Evolutionary conservation across 75 land plant species (phyloP), one percentile per base, ranked within the genome.

Genomic region (Gnetum montanum): DNA sequence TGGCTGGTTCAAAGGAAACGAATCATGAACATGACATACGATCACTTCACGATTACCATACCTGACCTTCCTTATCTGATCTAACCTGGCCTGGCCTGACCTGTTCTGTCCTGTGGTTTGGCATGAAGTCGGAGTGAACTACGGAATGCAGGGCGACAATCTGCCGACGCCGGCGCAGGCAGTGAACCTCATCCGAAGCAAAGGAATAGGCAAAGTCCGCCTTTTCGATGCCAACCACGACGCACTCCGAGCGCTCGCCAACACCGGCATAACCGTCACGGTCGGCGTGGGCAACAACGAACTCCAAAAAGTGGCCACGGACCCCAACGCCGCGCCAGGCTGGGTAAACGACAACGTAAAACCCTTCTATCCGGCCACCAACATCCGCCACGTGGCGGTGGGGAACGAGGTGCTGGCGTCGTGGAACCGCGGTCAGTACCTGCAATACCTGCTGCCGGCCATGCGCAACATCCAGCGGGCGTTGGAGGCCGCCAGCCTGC

Each of bases 401-500:
- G 54, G 54, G 8, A 51, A 51, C 12, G 35, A 31, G 0, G 23
- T 51, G 0, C 8, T 49, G 28, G 0, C 6, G 4, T 18, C 4
- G 3, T 0, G 3, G 2, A 40, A 8, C 6, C 3, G 8, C 5
- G 4, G 8, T 19, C 33, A n/a, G 29, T 13, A 49, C 16, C 46
- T 69, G 8, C 34, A 37, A 0, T 46, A 43, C 13, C 67, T 82
- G 18, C 45, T 67, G 15, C 70, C 71, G 5, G 81, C 81, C 53
- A 73, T 82, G 74, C 20, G 28, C 18, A 78, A 77, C 61, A 46
- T 82, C 12, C 34, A 66, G 2, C 30, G 10, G 13, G 67, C 70
- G 2, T 12, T 69, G 20, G 4, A 27, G 2, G 18, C 20, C 0
- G 43, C 35, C 20, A 49, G 43, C 19, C 46, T 64, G 34, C 34